Base-by-base conservation (phyloP, 768 basidiomycete species). In the Megacollybia marginata region DNA sequence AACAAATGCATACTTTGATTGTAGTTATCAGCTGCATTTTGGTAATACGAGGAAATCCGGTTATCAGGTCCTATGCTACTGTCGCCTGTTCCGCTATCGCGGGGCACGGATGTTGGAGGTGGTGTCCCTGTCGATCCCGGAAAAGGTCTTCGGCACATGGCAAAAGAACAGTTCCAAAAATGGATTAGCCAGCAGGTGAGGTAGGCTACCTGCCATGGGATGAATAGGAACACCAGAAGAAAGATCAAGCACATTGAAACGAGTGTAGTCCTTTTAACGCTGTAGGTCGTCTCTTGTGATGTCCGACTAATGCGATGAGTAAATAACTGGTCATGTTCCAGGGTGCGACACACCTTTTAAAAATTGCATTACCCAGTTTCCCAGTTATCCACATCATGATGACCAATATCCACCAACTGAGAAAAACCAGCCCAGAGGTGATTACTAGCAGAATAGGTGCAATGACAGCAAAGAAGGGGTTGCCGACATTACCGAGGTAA, bases 151-250 rank as follows among this genome's bases (percentile, higher is more conserved):
- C 47, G 7, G 42, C 19, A 42, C 58, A 9, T 52, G 47, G 15
- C 43, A 49, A 62, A 67, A 15, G 75, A 75, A 55, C 85, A 89
- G 34, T 80, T 83, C 57, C 78, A 69, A 42, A 90, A 67, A 52
- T 92, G 90, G 46, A 87, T 79, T n/a, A 83, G 52, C 82, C 89
- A 90, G 55, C 83, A 83, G 16, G 88, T 83, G 19, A 95, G 73
- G 65, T 87, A 93, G 5, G 87, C 92, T 9, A 94, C 87, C 65
- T 96, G 93, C 81, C 90, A 92, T 0, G 93, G 93, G n/a, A 94
- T 71, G 47, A 92, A 67, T 35, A 88, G 54, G 51, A 85, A 76
- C 35, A 93, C 82, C n/a, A 84, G 66, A 13, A 76, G 54, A 46
- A 84, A 73, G 33, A 93, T 74, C 16, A 85, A 45, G 7, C 61